A percentile compares a stretch with the other conserved stretches of the same genome.
Evolutionary conservation across 2,329 filamentous ascomycete species (phyloP).

Genomic region (Pseudopyricularia cyperi): DNA sequence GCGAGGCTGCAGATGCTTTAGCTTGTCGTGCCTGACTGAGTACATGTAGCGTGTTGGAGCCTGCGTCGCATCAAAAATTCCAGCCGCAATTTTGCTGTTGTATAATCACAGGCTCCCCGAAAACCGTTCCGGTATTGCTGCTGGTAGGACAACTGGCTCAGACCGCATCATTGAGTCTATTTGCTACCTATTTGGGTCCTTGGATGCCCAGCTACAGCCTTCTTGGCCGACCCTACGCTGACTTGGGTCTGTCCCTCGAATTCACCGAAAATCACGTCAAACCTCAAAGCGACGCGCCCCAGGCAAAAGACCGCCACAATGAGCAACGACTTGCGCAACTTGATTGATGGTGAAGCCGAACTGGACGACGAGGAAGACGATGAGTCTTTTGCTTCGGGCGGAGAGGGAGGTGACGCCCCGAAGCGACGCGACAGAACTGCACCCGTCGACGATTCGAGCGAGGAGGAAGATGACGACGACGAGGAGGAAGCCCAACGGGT

Average conservation of each 20-base stretch:
- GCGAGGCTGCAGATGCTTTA: neutral
- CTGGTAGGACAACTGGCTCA: neutral
- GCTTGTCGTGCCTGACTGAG: neutral
- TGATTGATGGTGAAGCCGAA: constrained; percentile 77
- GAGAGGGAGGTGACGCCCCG: constrained; percentile 51
- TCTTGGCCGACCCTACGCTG: neutral
- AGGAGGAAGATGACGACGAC: constrained; percentile 86
- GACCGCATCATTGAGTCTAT: neutral
- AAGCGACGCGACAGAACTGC: constrained; percentile 16
- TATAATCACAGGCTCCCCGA: neutral
- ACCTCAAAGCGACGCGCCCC: neutral
- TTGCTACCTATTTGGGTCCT: neutral
- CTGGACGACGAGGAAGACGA: constrained; percentile 79
- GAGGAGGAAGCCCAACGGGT: constrained; percentile 72
- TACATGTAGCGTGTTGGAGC: neutral
- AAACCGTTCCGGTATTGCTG: neutral
- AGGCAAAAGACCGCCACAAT: constrained; percentile 24
- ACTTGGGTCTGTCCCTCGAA: neutral
- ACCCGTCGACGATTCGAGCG: constrained; percentile 69
- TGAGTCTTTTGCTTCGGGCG: constrained; percentile 54
- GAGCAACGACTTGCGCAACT: constrained; percentile 54
- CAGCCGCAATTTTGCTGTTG: neutral
- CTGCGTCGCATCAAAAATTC: neutral
- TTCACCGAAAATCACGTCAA: neutral
- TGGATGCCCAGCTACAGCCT: neutral